Percentiles rank a stretch among this genome's conserved stretches.
Evolutionary conservation across 2,329 filamentous ascomycete genomes (phyloP).

Genomic region (Trichoderma sp.): DNA sequence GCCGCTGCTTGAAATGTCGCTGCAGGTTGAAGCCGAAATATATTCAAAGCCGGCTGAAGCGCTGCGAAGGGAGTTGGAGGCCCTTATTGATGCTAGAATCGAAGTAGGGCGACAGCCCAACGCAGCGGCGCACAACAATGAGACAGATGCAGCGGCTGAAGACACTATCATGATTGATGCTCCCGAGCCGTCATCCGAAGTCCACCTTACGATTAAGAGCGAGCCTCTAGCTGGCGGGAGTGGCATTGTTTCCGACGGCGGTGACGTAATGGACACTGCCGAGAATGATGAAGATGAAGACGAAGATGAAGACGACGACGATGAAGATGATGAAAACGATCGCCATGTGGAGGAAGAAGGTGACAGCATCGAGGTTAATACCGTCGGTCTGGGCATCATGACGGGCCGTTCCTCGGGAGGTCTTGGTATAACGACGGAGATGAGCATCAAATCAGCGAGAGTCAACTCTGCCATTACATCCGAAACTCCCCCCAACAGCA

Average conservation of each 20-base stretch:
- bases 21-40: slow-evolving; percentile 79
- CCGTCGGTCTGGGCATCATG: slow-evolving; percentile 35
- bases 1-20: slow-evolving; percentile 69
- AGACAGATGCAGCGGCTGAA: slow-evolving; percentile 38
- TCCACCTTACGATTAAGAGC: slow-evolving; percentile 40
- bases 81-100: slow-evolving; percentile 66
- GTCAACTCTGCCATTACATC: slow-evolving; percentile 27
- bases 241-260: slow-evolving; percentile 24
- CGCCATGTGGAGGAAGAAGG: slow-evolving; percentile 38
- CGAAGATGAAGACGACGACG: slow-evolving; percentile 43
- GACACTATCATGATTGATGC: slow-evolving; percentile 54
- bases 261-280: slow-evolving; percentile 37
- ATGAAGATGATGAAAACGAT: slow-evolving; percentile 35
- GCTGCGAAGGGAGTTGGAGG: slow-evolving; percentile 70
- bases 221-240: slow-evolving; percentile 19
- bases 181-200: slow-evolving; percentile 41
- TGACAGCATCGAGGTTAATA: slow-evolving; percentile 47
- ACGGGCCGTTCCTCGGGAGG: slow-evolving; percentile 20
- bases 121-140: slow-evolving; percentile 36
- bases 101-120: slow-evolving; percentile 48
- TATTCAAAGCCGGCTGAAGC: slow-evolving; percentile 66
- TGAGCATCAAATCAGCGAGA: slow-evolving; percentile 28
- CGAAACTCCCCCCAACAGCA: slow-evolving; percentile 48
- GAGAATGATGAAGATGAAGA: slow-evolving; percentile 38
- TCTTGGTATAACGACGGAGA: slow-evolving; percentile 24